phyloP scores from a whole-genome alignment of 306 rosid species.

The Inga laurina region DNA sequence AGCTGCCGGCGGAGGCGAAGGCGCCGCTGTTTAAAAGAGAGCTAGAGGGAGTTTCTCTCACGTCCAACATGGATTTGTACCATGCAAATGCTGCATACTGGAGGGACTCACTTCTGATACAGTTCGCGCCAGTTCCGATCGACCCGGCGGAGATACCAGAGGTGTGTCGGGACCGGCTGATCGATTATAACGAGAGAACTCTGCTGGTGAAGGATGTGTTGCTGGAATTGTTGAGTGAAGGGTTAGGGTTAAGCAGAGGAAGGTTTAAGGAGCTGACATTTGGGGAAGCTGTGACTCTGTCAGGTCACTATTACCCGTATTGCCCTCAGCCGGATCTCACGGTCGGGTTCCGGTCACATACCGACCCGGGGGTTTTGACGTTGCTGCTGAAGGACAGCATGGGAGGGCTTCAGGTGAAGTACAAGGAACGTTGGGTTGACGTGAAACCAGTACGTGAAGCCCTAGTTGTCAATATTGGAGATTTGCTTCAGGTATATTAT shows the following conservation, averaged over 20 bases:
- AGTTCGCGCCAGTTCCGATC: not conserved
- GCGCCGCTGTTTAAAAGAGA: slow-evolving; percentile 26
- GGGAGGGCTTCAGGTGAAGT: slow-evolving; percentile 10
- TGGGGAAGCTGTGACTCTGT: not conserved
- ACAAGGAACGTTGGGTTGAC: slow-evolving; percentile 8
- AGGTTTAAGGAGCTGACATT: not conserved
- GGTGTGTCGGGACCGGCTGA: not conserved
- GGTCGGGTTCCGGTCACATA: slow-evolving; percentile 1
- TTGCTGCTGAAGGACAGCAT: not conserved
- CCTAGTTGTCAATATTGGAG: slow-evolving; percentile 2
- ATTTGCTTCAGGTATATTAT: slow-evolving; percentile 1
- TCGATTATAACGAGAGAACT: not conserved
- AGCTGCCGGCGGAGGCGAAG: slow-evolving; percentile 35
- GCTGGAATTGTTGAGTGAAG: slow-evolving; percentile 5
- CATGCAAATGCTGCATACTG: slow-evolving; percentile 28
- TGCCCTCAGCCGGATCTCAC: slow-evolving; percentile 14
- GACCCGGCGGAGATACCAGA: slow-evolving; percentile 13
- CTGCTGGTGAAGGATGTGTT: not conserved
- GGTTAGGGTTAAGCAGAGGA: not conserved
- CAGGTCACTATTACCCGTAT: not conserved
- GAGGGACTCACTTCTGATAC: slow-evolving; percentile 47
- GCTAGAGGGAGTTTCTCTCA: slow-evolving; percentile 37
- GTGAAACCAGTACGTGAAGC: not conserved
- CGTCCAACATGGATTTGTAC: slow-evolving; percentile 38
- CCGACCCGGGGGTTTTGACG: not conserved